A percentile compares a stretch with the other conserved stretches of the same genome.
Conservation (phyloP, 73 alveolate species). For the Paramecium biaurelia region DNA sequence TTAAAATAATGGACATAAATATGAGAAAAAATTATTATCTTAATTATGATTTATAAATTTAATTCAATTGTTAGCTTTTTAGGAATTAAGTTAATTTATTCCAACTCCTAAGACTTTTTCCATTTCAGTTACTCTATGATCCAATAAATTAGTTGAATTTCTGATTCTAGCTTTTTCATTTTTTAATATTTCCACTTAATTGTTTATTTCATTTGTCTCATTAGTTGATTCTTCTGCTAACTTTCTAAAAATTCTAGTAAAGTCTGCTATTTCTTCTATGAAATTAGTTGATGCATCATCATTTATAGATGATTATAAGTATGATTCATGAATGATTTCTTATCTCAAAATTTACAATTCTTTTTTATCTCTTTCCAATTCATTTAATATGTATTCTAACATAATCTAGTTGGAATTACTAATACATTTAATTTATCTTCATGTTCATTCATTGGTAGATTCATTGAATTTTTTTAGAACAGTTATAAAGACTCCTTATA, state of each 20-base stretch:
- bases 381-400: slow-evolving; percentile 28
- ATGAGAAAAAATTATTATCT: neutral
- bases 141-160: neutral
- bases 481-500: slow-evolving; percentile 27
- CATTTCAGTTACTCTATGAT: slow-evolving; percentile 26
- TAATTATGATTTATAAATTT: neutral
- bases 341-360: slow-evolving; percentile 26
- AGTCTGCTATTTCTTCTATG: slow-evolving; percentile 37
- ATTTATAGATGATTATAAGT: neutral
- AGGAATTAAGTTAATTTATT: neutral
- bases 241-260: neutral
- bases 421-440: slow-evolving; percentile 39
- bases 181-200: slow-evolving; percentile 12
- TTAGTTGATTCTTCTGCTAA: neutral
- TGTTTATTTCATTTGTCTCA: slow-evolving; percentile 9
- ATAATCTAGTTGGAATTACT: slow-evolving; percentile 26
- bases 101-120: slow-evolving; percentile 46
- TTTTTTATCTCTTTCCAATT: slow-evolving; percentile 35
- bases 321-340: slow-evolving; percentile 35
- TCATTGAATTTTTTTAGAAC: slow-evolving; percentile 46
- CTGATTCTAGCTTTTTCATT: slow-evolving; percentile 19
- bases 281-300: slow-evolving; percentile 21
- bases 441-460: slow-evolving; percentile 46
- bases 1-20: neutral
- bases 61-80: neutral